Percentiles rank a stretch among this genome's conserved stretches.
phyloP scores from a whole-genome alignment of 2,329 filamentous ascomycete species.

The Dryadomyces sulphureus region DNA sequence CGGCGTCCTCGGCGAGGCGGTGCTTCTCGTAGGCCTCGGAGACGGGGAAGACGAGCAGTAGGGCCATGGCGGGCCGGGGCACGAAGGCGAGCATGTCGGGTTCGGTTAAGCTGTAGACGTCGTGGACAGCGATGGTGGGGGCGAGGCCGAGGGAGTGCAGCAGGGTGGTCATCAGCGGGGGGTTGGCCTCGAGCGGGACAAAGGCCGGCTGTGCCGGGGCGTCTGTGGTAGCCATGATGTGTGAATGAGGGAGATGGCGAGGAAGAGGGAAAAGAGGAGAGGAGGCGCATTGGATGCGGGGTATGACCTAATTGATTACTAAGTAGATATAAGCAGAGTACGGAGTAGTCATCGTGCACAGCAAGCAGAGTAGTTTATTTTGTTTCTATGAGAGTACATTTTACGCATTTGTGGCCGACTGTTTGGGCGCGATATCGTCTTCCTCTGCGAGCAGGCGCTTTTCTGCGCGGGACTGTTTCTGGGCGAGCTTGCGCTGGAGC shows the following conservation, averaged over 20 bases:
- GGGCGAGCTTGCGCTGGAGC: constrained; percentile 8
- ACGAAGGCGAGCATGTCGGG: constrained; percentile 73
- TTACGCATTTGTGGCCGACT: neutral
- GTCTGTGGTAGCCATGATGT: neutral
- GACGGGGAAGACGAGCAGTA: constrained; percentile 86
- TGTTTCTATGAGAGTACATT: neutral
- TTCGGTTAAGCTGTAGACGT: constrained; percentile 84
- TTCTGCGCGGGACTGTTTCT: constrained; percentile 3
- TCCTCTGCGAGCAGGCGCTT: neutral
- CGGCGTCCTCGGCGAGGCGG: constrained; percentile 57
- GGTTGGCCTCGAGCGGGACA: constrained; percentile 58
- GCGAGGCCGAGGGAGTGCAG: constrained; percentile 75
- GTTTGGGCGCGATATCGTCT: neutral
- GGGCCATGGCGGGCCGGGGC: constrained; percentile 72
- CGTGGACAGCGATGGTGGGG: constrained; percentile 63
- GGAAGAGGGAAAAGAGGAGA: too few relatives aligned
- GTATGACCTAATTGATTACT: too few relatives aligned
- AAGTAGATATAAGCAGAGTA: too few relatives aligned
- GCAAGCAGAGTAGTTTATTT: too few relatives aligned
- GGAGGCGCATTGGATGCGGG: neutral
- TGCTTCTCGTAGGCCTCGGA: constrained; percentile 64
- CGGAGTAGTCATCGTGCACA: too few relatives aligned
- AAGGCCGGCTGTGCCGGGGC: constrained; percentile 24
- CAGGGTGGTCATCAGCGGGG: constrained; percentile 72
- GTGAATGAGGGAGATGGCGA: too few relatives aligned